Evolutionary conservation across 805 yeast species (phyloP), one percentile per base, ranked within the genome.

Genomic region (Kuraishia capsulata): DNA sequence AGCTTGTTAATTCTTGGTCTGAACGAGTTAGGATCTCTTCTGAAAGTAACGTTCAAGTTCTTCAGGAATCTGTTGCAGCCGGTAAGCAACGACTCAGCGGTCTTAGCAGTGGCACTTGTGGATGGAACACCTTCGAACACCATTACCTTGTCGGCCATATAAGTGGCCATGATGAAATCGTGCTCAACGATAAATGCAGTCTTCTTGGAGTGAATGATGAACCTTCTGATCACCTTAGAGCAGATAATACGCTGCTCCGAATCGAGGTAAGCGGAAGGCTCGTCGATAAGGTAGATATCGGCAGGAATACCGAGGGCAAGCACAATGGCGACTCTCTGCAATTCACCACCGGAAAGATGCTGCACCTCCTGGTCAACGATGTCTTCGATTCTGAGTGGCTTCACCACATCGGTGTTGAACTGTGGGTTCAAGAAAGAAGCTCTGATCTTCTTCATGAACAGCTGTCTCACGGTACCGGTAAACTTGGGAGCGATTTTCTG

Each of bases 161-260:
- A 92, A 14, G 99, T 92, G 48, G 98, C 97, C 99, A 92, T 92
- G 71, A 92, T 92, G 76, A 92, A 92, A 76, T 92, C 99, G 79
- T 92, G 99, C 81, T 92, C 99, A 42, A 92, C 99, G 53, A 92
- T 73, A 62, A 92, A 92, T n/a, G 99, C 98, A 34, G 97, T 90
- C 75, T 90, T 92, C 73, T 90, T 89, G 51, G 96, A 78, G 61
- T 92, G 98, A 61, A 92, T 69, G 56, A 92, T 85, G 59, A 88
- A 92, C 65, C 96, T 82, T 76, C 96, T 84, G 54, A 92, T 92
- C 51, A 92, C 98, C 72, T 92, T 92, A 38, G 98, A 85, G 73
- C 98, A 92, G 50, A 92, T 84, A 57, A 92, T 88, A 86, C 99
- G 97, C 69, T 92, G 99, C 67, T 92, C 99, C 43, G 97, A 90